A percentile compares a stretch with the other conserved stretches of the same genome.
Evolutionary conservation across 1,284 basidiomycete genomes (phyloP).

Genomic region (Ganoderma resinaceum): DNA sequence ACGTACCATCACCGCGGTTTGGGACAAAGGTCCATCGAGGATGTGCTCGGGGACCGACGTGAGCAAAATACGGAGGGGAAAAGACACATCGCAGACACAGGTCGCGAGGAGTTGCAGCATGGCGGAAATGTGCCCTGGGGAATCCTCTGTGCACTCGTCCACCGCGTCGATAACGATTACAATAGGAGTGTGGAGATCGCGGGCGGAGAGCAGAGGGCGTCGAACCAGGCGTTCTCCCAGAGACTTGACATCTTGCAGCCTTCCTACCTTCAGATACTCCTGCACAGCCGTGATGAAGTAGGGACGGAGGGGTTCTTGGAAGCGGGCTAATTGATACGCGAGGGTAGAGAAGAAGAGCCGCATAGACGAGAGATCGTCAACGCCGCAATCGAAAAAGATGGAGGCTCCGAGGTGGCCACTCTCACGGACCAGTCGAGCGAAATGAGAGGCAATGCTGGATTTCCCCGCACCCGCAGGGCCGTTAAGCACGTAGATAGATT

Average conservation of each 20-base stretch:
- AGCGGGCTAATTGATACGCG: slow-evolving; percentile 24
- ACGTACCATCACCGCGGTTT: neutral
- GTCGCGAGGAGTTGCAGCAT: slow-evolving; percentile 18
- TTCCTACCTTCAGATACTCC: slow-evolving; percentile 11
- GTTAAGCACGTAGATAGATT: slow-evolving; percentile 18
- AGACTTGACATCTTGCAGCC: slow-evolving; percentile 5
- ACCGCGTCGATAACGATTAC: slow-evolving; percentile 27
- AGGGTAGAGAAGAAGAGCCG: slow-evolving; percentile 21
- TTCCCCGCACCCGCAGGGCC: slow-evolving; percentile 26
- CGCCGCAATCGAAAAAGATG: slow-evolving; percentile 23
- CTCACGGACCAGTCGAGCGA: slow-evolving; percentile 18
- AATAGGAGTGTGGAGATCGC: neutral
- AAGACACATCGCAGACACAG: neutral
- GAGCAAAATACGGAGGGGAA: slow-evolving; percentile 27
- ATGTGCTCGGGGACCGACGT: slow-evolving; percentile 25
- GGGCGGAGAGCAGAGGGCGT: slow-evolving; percentile 9
- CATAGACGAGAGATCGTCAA: slow-evolving; percentile 10
- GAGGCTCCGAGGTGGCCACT: slow-evolving; percentile 23
- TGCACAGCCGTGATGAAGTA: slow-evolving; percentile 12
- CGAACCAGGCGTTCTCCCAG: slow-evolving; percentile 10
- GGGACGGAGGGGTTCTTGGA: slow-evolving; percentile 1
- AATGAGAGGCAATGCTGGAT: slow-evolving; percentile 28
- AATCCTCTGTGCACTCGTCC: slow-evolving; percentile 20
- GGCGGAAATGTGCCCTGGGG: neutral
- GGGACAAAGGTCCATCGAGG: slow-evolving; percentile 12